A percentile compares a stretch with the other conserved stretches of the same genome.
These are phyloP conservation scores for Xylaria longipes DNA, from an alignment of 495 filamentous ascomycete genomes.

Conservation along the genomic window DNA sequence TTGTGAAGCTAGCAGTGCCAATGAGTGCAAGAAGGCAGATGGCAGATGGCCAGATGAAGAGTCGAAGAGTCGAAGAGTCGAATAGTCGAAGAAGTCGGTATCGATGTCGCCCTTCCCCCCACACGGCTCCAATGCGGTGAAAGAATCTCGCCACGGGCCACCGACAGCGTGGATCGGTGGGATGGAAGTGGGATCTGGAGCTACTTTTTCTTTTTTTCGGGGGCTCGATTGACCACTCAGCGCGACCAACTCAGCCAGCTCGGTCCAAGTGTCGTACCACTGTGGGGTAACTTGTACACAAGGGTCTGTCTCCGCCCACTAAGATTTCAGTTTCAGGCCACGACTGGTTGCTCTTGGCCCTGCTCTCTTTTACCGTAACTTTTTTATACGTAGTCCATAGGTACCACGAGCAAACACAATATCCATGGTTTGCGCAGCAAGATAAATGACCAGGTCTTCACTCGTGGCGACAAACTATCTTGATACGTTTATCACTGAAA, in stretches of 20 bases:
- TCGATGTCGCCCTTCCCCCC: conserved; percentile 7
- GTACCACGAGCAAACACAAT: neutral
- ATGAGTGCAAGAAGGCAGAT: neutral
- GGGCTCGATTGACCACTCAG: conserved; percentile 8
- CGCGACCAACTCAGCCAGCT: neutral
- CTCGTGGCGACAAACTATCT: neutral
- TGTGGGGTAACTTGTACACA: neutral
- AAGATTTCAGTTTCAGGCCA: neutral
- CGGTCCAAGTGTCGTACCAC: conserved; percentile 1
- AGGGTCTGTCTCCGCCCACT: conserved; percentile 3
- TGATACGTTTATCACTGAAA: neutral
- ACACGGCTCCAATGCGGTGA: conserved; percentile 20
- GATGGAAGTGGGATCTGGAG: neutral
- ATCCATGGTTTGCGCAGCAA: neutral
- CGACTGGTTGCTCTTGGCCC: neutral
- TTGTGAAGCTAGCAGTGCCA: neutral
- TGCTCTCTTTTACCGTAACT: neutral
- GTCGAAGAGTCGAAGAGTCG: neutral
- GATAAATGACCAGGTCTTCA: neutral
- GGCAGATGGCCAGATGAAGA: neutral
- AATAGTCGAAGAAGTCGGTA: neutral
- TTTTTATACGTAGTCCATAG: neutral
- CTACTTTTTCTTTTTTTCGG: neutral
- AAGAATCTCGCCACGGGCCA: conserved; percentile 21
- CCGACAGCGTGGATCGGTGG: conserved; percentile 10